A percentile compares a stretch with the other conserved stretches of the same genome.
Conservation (phyloP, 768 basidiomycete species). For the Tubosaeta brunneosetosa region DNA sequence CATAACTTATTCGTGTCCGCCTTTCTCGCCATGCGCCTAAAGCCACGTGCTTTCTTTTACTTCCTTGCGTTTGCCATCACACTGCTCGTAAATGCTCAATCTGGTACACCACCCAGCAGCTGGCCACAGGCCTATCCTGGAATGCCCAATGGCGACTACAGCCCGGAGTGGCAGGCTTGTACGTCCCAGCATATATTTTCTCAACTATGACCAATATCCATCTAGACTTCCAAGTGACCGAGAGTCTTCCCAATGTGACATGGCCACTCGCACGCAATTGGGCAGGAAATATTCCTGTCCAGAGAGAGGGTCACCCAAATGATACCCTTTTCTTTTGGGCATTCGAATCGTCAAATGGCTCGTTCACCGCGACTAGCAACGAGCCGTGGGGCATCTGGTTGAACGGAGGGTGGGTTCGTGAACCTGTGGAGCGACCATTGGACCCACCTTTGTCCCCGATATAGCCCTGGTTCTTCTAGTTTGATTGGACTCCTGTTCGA, state of each 20-base stretch:
- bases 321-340: slow-evolving; percentile 24
- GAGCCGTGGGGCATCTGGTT: slow-evolving; percentile 74
- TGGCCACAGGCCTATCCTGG: slow-evolving; percentile 43
- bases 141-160: slow-evolving; percentile 42
- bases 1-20: slow-evolving; percentile 5
- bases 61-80: neutral
- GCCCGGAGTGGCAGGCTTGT: slow-evolving; percentile 62
- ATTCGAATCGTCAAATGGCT: slow-evolving; percentile 53
- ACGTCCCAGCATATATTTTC: slow-evolving; percentile 16
- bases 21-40: slow-evolving; percentile 18
- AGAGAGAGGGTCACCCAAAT: slow-evolving; percentile 55
- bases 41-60: slow-evolving; percentile 8
- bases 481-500: slow-evolving; percentile 61
- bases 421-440: no score
- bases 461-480: slow-evolving; percentile 66
- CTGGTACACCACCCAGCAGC: slow-evolving; percentile 24
- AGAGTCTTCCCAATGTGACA: slow-evolving; percentile 55
- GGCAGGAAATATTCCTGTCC: slow-evolving; percentile 62
- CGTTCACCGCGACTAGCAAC: slow-evolving; percentile 42
- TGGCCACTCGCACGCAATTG: slow-evolving; percentile 49
- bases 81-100: slow-evolving; percentile 21
- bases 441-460: neutral
- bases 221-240: slow-evolving; percentile 57
- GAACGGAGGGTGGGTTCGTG: slow-evolving; percentile 55
- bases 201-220: neutral